These are phyloP conservation scores for Antitrichia curtipendula DNA, from an alignment of 225 moss, liverwort and hornwort genomes.

Conservation along the genomic window DNA sequence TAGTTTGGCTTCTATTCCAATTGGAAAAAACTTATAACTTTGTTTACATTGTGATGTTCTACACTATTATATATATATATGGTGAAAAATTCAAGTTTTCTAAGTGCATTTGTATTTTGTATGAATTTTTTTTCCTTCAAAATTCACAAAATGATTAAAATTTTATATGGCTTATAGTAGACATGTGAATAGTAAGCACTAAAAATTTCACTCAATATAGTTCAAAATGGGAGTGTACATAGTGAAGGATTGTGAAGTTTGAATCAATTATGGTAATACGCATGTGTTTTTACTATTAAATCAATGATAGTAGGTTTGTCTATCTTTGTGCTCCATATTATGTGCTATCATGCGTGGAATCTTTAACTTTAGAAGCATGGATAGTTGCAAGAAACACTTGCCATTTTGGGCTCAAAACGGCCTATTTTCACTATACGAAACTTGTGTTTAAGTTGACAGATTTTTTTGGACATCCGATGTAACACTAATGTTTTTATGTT, in stretches of 20 bases:
- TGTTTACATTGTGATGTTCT: background rate
- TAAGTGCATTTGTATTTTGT: background rate
- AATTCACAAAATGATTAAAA: background rate
- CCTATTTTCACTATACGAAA: too few relatives aligned
- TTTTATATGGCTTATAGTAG: background rate
- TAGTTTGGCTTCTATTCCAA: background rate
- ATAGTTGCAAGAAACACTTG: too few relatives aligned
- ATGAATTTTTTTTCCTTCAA: background rate
- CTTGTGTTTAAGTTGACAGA: too few relatives aligned
- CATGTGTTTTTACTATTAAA: rapidly evolving
- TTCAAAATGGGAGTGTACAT: background rate
- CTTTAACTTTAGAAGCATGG: background rate
- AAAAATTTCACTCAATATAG: background rate
- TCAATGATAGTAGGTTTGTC: background rate
- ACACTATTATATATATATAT: background rate
- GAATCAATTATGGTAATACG: background rate
- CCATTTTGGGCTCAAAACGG: too few relatives aligned
- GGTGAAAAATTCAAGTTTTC: background rate
- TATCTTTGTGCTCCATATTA: background rate
- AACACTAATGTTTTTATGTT: too few relatives aligned
- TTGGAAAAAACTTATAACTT: background rate
- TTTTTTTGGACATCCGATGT: too few relatives aligned
- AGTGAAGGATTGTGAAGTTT: background rate
- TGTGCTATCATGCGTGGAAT: background rate
- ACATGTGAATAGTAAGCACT: background rate